Percentiles rank a stretch among this genome's conserved stretches.
Evolutionary conservation across 2,329 filamentous ascomycete species (phyloP).

Genomic region (Hymenotorrendiella dingleyae): DNA sequence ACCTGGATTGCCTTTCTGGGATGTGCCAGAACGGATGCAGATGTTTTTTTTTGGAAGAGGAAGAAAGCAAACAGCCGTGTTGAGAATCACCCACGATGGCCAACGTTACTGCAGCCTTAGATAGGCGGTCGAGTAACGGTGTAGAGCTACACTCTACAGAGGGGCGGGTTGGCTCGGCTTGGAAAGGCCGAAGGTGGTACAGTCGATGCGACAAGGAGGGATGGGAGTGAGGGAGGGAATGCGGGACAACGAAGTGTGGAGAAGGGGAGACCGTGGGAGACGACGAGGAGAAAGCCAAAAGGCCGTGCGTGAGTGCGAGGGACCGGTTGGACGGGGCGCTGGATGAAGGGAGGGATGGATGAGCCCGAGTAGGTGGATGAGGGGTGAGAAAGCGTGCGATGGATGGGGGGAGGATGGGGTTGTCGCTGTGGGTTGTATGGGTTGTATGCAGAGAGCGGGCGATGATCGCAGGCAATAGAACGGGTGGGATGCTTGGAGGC

Average conservation of each 20-base stretch:
- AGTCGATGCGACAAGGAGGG: slow-evolving; percentile 10
- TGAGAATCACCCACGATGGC: slow-evolving; percentile 18
- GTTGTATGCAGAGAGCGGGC: too few relatives aligned
- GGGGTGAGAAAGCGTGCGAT: too few relatives aligned
- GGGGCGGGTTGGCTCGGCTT: slow-evolving; percentile 22
- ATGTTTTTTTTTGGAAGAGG: slow-evolving; percentile 4
- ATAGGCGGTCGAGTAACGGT: slow-evolving; percentile 24
- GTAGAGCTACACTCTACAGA: too few relatives aligned
- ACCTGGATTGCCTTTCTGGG: slow-evolving; percentile 10
- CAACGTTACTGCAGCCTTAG: slow-evolving; percentile 20
- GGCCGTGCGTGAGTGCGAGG: neutral
- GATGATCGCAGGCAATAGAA: too few relatives aligned
- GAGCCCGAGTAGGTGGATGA: too few relatives aligned
- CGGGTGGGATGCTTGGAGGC: too few relatives aligned
- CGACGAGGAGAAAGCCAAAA: neutral
- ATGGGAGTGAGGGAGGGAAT: slow-evolving; percentile 9
- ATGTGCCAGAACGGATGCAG: slow-evolving; percentile 12
- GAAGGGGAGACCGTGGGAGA: neutral
- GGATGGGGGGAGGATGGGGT: too few relatives aligned
- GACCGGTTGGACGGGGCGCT: slow-evolving; percentile 1
- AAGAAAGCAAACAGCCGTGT: slow-evolving; percentile 13
- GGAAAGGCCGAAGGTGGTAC: slow-evolving; percentile 20
- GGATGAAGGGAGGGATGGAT: neutral
- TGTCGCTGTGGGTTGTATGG: too few relatives aligned
- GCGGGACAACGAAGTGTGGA: slow-evolving; percentile 8